Evolutionary conservation across 2,329 filamentous ascomycete genomes (phyloP), one percentile per base, ranked within the genome.

Genomic region (Thyridium curvatum): DNA sequence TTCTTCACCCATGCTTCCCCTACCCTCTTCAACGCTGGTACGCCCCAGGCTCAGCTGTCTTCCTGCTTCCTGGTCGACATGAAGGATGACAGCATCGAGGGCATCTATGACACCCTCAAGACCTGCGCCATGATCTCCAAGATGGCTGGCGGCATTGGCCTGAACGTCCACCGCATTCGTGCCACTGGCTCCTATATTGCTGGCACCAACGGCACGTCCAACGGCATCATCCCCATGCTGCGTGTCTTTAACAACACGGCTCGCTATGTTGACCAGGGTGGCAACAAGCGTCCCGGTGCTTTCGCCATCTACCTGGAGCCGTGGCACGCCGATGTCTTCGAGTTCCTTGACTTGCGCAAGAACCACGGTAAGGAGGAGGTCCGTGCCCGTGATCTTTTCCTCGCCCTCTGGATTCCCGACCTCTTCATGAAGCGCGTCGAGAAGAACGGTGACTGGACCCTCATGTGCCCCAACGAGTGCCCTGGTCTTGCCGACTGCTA

Each of bases 371-470:
- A 98, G 71, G 93, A 98, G 62, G 93, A 98, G 69, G 79, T 95
- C 50, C 89, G 93, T 55, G 93, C 93, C 48, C 90, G 93, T 59
- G 93, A 98, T 63, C 77, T 98, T 37, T 98, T 98, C 80, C 88
- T 95, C 47, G 93, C 91, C 43, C 77, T 98, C 37, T 98, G 93
- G 93, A 96, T 96, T 42, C 90, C 93, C 13, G 93, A 98, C 72
- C 78, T 98, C 34, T 98, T 98, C 80, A 98, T 98, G 93, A 94
- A 95, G 77, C 89, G 93, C 62, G 91, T 98, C 41, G 89, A 98
- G 69, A 83, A 88, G 73, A 98, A 98, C 63, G 84, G 80, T 41
- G 85, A 93, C 44, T 98, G 93, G 93, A 97, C 93, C 14, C 74
- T 98, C 32, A 95, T 98, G 84, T 98, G 93, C 66, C 93, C 93